Conservation (phyloP, 2,329 filamentous ascomycete genomes). For the Penicillium vulpinum region DNA sequence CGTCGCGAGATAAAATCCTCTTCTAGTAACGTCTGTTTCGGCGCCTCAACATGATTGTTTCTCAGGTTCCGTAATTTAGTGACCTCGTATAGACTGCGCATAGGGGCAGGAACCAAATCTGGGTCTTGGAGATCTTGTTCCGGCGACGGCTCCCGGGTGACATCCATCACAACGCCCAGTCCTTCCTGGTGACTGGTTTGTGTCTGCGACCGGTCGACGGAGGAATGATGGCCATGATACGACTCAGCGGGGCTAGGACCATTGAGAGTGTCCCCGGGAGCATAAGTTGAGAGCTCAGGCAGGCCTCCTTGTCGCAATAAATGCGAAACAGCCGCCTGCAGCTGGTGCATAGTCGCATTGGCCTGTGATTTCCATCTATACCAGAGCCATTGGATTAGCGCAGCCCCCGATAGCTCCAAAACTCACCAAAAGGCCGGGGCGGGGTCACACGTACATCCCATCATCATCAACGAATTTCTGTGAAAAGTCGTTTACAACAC, state of each 20-base stretch:
- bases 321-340: slow-evolving; percentile 49
- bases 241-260: slow-evolving; percentile 31
- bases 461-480: slow-evolving; percentile 58
- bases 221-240: slow-evolving; percentile 27
- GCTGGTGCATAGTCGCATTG: slow-evolving; percentile 42
- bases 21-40: slow-evolving; percentile 41
- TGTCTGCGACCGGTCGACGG: slow-evolving; percentile 31
- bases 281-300: slow-evolving; percentile 43
- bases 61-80: slow-evolving; percentile 50
- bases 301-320: slow-evolving; percentile 47
- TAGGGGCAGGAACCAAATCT: slow-evolving; percentile 51
- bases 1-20: slow-evolving; percentile 56
- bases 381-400: slow-evolving; percentile 1
- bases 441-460: slow-evolving; percentile 45
- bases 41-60: slow-evolving; percentile 40
- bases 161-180: slow-evolving; percentile 39
- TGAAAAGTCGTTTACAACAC: slow-evolving; percentile 57
- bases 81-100: slow-evolving; percentile 57
- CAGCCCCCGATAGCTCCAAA: neutral
- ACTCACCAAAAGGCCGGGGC: neutral
- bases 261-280: slow-evolving; percentile 31
- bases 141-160: slow-evolving; percentile 49
- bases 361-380: slow-evolving; percentile 50
- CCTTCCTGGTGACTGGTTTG: slow-evolving; percentile 28
- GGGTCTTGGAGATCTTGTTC: slow-evolving; percentile 44